Evolutionary conservation across 768 basidiomycete species (phyloP).

Genomic region (Lactarius hengduanensis): DNA sequence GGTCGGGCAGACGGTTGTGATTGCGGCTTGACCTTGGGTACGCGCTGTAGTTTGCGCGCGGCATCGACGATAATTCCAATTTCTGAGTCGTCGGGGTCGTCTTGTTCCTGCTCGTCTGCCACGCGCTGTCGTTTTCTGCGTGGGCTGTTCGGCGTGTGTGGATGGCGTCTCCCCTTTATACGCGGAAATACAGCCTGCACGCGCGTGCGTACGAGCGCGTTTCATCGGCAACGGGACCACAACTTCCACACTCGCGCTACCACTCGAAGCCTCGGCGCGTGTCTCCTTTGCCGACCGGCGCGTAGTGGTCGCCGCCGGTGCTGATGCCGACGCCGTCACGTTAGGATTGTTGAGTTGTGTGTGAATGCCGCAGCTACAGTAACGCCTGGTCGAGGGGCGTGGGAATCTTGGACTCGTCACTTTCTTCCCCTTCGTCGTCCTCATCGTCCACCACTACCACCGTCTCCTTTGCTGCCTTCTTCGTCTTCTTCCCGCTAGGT

Average conservation of each 20-base stretch:
- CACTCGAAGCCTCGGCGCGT: not conserved
- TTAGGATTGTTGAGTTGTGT: slow-evolving; percentile 15
- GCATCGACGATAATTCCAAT: not conserved
- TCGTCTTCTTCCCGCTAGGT: not conserved
- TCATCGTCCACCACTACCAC: not conserved
- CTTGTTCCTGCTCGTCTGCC: not conserved
- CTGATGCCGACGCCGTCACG: not conserved
- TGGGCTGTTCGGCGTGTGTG: not conserved
- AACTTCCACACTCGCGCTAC: not conserved
- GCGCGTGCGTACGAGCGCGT: too few species aligned
- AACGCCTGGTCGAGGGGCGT: not conserved
- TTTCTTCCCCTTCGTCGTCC: not conserved
- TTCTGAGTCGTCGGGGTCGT: not conserved
- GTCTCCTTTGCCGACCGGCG: not conserved
- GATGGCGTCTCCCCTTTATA: not conserved
- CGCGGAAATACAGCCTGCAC: not conserved
- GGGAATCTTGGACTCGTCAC: not conserved
- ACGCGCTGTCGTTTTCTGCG: slow-evolving; percentile 9
- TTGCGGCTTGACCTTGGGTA: not conserved
- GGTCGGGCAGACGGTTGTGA: not conserved
- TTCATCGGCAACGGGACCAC: not conserved
- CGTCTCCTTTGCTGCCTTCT: not conserved
- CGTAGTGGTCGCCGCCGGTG: not conserved
- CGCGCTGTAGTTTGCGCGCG: not conserved
- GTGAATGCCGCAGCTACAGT: slow-evolving; percentile 2